A percentile compares a stretch with the other conserved stretches of the same genome.
Evolutionary conservation across 2,329 filamentous ascomycete genomes (phyloP).

Genomic region (Apiospora hydei): DNA sequence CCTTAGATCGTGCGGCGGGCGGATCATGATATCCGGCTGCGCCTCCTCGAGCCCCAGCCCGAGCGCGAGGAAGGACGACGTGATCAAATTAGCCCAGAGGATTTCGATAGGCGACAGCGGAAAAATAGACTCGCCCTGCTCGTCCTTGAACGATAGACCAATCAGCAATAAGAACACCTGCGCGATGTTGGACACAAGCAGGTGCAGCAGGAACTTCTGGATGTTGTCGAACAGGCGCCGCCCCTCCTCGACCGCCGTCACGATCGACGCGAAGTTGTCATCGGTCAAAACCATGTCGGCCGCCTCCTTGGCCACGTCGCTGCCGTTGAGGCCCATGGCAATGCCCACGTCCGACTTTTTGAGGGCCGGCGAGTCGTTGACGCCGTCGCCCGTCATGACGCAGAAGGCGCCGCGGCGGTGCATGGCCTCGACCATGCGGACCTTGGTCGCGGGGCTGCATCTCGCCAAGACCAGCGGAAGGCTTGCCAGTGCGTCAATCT

Average conservation of each 20-base stretch:
- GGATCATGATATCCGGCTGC: constrained; percentile 70
- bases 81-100: constrained; percentile 79
- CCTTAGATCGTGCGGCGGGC: constrained; percentile 68
- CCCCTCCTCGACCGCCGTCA: constrained; percentile 75
- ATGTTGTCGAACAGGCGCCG: constrained; percentile 76
- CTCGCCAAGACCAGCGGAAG: constrained; percentile 74
- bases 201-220: constrained; percentile 73
- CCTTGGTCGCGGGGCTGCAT: constrained; percentile 75
- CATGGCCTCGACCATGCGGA: constrained; percentile 78
- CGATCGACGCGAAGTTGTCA: constrained; percentile 85
- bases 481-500: constrained; percentile 67
- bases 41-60: constrained; percentile 76
- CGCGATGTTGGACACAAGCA: constrained; percentile 73
- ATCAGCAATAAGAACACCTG: constrained; percentile 74
- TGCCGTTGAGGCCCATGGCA: constrained; percentile 75
- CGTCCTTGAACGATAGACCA: constrained; percentile 73
- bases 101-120: constrained; percentile 77
- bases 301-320: constrained; percentile 80
- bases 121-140: constrained; percentile 66
- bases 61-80: constrained; percentile 74
- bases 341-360: constrained; percentile 79
- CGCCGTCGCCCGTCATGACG: constrained; percentile 79
- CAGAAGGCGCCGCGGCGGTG: constrained; percentile 72
- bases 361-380: constrained; percentile 77
- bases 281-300: constrained; percentile 89